Conservation (phyloP, 2,329 filamentous ascomycete species). For the Cercospora nicotianae region DNA sequence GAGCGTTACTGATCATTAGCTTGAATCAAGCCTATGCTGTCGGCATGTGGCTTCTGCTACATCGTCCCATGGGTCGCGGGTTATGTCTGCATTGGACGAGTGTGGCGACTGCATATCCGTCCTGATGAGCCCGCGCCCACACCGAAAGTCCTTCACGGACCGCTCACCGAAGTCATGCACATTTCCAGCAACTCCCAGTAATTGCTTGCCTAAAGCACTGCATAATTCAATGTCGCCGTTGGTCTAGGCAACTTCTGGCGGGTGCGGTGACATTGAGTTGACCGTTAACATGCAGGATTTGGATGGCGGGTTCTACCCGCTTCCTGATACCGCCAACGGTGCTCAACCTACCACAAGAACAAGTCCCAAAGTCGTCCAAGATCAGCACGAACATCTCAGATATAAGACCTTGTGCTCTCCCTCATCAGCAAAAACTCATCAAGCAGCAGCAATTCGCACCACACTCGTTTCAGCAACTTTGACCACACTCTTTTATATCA, state of each 20-base stretch:
- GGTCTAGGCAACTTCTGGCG: neutral
- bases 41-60: neutral
- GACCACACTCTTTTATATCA: neutral
- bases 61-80: neutral
- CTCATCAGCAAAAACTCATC: neutral
- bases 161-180: neutral
- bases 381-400: neutral
- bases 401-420: neutral
- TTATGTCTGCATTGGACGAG: neutral
- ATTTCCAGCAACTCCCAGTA: neutral
- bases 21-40: neutral
- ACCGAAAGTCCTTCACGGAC: neutral
- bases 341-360: neutral
- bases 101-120: neutral
- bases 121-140: neutral
- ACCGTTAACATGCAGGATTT: neutral
- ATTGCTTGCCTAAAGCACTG: neutral
- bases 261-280: neutral
- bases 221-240: neutral
- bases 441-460: neutral
- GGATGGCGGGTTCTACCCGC: neutral
- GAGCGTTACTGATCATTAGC: neutral
- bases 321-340: neutral
- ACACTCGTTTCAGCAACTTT: neutral
- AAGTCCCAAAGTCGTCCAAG: neutral